Conservation (phyloP, 805 yeast species). For the Kluyveromyces aestuarii region DNA sequence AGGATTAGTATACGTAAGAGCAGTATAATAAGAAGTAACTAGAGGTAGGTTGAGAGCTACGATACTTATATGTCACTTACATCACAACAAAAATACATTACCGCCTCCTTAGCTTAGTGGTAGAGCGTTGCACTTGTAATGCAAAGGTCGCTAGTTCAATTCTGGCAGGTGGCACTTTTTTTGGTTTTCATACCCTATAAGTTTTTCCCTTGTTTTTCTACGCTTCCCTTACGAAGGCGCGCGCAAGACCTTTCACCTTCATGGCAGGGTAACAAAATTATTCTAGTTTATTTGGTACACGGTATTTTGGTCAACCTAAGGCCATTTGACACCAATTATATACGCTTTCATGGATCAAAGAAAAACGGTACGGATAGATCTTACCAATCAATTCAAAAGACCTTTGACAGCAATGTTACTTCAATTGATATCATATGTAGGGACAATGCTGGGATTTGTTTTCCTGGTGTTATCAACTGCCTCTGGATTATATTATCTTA, state of each 20-base stretch:
- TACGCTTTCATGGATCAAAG: background rate
- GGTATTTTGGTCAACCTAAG: too few species aligned
- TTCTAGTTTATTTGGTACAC: too few species aligned
- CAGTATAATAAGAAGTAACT: too few species aligned
- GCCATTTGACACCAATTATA: background rate
- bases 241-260: too few species aligned
- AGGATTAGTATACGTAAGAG: too few species aligned
- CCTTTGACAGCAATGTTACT: constrained; percentile 39
- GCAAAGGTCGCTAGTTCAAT: constrained; percentile 95
- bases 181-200: background rate
- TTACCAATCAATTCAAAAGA: background rate
- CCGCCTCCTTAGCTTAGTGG: constrained; percentile 97
- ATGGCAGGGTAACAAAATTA: too few species aligned
- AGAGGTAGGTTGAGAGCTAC: too few species aligned
- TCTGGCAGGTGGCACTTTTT: constrained; percentile 69
- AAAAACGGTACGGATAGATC: background rate
- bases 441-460: constrained; percentile 52
- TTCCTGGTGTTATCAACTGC: constrained; percentile 65
- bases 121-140: constrained; percentile 99
- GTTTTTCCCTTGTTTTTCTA: too few species aligned
- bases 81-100: too few species aligned
- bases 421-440: constrained; percentile 48
- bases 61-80: too few species aligned
- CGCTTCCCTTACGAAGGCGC: too few species aligned
- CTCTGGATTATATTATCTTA: constrained; percentile 81